These are phyloP conservation scores for Blastomyces parvus DNA, from an alignment of 2,329 filamentous ascomycete species.

Conservation along the genomic window DNA sequence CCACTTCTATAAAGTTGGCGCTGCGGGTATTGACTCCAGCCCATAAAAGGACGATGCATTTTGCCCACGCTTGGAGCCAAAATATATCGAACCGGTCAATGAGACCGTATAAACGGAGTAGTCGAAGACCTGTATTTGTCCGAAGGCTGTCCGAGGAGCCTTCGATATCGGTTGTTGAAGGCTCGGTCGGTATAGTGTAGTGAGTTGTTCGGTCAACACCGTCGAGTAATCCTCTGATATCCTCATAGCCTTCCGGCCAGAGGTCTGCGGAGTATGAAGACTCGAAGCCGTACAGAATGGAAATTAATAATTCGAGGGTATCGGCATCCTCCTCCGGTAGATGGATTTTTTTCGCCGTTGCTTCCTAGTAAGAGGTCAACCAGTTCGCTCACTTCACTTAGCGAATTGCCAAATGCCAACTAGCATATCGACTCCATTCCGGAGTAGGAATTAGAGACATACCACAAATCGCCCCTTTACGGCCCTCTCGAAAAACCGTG, in stretches of 20 bases:
- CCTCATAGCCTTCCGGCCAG: background rate
- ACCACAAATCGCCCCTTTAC: background rate
- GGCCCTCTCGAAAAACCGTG: constrained; percentile 1
- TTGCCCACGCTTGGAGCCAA: constrained; percentile 1
- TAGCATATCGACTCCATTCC: no score
- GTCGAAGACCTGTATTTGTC: background rate
- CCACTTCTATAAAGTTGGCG: background rate
- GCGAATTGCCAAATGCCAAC: background rate
- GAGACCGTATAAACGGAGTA: constrained; percentile 1
- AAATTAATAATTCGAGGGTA: background rate
- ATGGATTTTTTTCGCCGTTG: background rate
- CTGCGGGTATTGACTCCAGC: background rate
- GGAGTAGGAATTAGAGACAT: background rate
- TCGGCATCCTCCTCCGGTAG: background rate
- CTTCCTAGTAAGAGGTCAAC: background rate
- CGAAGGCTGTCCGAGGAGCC: background rate
- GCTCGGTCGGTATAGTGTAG: background rate
- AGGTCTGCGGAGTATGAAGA: background rate
- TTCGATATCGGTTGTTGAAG: background rate
- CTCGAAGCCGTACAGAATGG: constrained; percentile 3
- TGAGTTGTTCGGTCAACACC: background rate
- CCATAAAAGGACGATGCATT: background rate
- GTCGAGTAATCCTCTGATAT: background rate
- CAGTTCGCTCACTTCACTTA: background rate
- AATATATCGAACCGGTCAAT: background rate